Percentiles rank a stretch among this genome's conserved stretches.
These are phyloP conservation scores for Pseudogymnoascus sp. DNA, from an alignment of 2,329 filamentous ascomycete species.

Conservation along the genomic window DNA sequence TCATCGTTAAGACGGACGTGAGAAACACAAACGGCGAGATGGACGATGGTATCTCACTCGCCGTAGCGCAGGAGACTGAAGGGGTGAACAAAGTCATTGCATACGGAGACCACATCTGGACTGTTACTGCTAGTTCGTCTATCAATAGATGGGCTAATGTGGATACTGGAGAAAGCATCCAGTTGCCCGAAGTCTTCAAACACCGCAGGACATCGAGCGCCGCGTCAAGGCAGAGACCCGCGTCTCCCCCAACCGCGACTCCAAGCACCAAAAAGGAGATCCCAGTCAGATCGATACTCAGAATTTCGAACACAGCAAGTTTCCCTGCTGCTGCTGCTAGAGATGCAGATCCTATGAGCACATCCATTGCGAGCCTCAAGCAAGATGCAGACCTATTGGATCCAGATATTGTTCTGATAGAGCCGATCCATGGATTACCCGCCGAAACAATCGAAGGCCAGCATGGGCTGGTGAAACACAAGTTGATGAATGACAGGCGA, in stretches of 20 bases:
- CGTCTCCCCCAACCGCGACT: slow-evolving; percentile 29
- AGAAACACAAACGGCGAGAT: slow-evolving; percentile 61
- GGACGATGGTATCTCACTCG: slow-evolving; percentile 82
- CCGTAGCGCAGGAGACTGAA: slow-evolving; percentile 86
- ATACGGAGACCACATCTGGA: slow-evolving; percentile 51
- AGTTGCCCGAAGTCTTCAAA: slow-evolving; percentile 48
- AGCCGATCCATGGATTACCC: slow-evolving; percentile 60
- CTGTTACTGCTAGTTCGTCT: slow-evolving; percentile 62
- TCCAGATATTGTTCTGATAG: slow-evolving; percentile 38
- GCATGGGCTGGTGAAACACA: slow-evolving; percentile 89
- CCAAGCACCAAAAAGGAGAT: slow-evolving; percentile 53
- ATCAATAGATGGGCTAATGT: slow-evolving; percentile 72
- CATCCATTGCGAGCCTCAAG: slow-evolving; percentile 42
- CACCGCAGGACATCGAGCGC: slow-evolving; percentile 40
- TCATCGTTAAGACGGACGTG: slow-evolving; percentile 95
- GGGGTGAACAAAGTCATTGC: slow-evolving; percentile 62
- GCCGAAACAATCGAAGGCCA: slow-evolving; percentile 87
- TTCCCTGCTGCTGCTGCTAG: slow-evolving; percentile 52
- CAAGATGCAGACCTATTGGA: slow-evolving; percentile 47
- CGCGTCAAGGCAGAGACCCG: slow-evolving; percentile 31
- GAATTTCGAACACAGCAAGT: slow-evolving; percentile 73
- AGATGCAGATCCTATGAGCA: slow-evolving; percentile 46
- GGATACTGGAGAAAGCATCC: slow-evolving; percentile 65
- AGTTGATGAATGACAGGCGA: slow-evolving; percentile 81
- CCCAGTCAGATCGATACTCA: slow-evolving; percentile 66